Percentiles rank a stretch among this genome's conserved stretches.
Evolutionary conservation across 306 rosid species (phyloP).

Genomic region (Pueraria montana): DNA sequence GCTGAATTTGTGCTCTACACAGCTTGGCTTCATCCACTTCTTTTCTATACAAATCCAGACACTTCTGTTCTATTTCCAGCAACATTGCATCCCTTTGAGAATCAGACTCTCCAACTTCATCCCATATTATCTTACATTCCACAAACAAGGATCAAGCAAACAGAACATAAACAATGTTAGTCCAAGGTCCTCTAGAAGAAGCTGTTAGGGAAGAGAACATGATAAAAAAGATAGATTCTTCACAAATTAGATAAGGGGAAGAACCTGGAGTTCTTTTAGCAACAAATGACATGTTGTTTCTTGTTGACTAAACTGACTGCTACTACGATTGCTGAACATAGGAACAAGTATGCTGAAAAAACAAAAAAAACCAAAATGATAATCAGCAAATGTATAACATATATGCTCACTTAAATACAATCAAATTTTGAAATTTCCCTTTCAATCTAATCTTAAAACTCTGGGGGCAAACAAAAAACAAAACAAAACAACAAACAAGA

Average conservation of each 20-base stretch:
- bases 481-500: neutral
- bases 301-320: constrained; percentile 53
- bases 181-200: neutral
- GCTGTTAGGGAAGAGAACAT: neutral
- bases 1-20: constrained; percentile 62
- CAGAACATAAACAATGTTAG: constrained; percentile 5
- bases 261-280: constrained; percentile 82
- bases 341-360: constrained; percentile 48
- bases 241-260: constrained; percentile 7
- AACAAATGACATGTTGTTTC: constrained; percentile 64
- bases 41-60: constrained; percentile 64
- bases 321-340: constrained; percentile 58
- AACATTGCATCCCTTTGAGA: constrained; percentile 62
- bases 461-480: neutral
- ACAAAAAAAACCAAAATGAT: neutral
- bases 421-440: neutral
- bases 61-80: constrained; percentile 70
- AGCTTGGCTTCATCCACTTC: constrained; percentile 69
- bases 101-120: constrained; percentile 80
- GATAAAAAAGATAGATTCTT: constrained; percentile 3
- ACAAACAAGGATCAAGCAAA: constrained; percentile 38
- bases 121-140: constrained; percentile 74
- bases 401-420: neutral
- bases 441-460: constrained; percentile 1
- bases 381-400: neutral